Evolutionary conservation across 441 rosid species (phyloP).

Genomic region (Erodium moschatum): DNA sequence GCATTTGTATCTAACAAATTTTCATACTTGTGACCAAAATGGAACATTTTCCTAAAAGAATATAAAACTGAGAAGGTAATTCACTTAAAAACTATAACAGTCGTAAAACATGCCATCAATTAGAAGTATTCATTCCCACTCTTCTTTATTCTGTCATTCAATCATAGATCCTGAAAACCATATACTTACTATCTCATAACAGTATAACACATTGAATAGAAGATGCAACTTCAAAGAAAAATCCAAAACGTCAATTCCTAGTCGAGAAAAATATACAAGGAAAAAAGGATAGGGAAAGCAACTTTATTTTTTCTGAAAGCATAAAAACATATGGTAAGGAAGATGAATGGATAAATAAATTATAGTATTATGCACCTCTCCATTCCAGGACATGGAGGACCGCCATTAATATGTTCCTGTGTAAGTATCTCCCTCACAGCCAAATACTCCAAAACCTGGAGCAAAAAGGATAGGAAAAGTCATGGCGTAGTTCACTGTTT

Average conservation of each 20-base stretch:
- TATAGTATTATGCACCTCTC: constrained; percentile 51
- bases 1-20: no score
- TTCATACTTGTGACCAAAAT: no score
- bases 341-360: constrained; percentile 14
- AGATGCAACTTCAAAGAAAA: not conserved
- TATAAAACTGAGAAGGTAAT: not conserved
- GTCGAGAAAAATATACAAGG: not conserved
- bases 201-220: not conserved
- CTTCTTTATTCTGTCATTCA: not conserved
- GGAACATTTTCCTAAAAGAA: no score
- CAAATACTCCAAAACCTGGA: constrained; percentile 82
- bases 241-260: not conserved
- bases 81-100: not conserved
- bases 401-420: constrained; percentile 57
- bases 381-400: constrained; percentile 85
- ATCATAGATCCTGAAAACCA: not conserved
- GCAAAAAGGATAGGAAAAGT: not conserved
- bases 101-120: not conserved
- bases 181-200: not conserved
- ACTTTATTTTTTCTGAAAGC: not conserved
- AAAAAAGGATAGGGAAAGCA: not conserved
- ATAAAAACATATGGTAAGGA: not conserved
- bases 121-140: not conserved
- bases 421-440: constrained; percentile 74
- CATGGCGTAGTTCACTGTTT: not conserved